phyloP scores from a whole-genome alignment of 495 filamentous ascomycete species.

The Hapsidospora chrysogenum region DNA sequence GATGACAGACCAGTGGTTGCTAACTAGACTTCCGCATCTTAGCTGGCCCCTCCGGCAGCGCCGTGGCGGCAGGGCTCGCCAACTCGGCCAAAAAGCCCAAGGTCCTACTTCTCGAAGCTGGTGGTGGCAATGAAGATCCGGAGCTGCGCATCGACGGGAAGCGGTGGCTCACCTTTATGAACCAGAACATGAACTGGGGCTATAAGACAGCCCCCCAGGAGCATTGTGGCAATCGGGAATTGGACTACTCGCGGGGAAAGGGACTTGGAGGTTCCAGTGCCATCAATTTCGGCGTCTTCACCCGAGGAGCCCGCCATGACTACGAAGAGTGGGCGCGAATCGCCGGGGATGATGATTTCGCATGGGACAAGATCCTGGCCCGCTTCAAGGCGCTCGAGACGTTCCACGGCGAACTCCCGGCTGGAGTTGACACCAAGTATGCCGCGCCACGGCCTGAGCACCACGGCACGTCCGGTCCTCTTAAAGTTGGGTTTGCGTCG shows the following conservation, averaged over 20 bases:
- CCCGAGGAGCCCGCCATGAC: conserved; percentile 38
- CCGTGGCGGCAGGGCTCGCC: no score
- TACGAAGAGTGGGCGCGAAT: conserved; percentile 36
- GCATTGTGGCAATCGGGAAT: conserved; percentile 27
- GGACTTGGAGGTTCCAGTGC: conserved; percentile 43
- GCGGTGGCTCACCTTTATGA: conserved; percentile 31
- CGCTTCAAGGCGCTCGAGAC: conserved; percentile 36
- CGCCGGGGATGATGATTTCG: conserved; percentile 25
- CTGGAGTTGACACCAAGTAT: conserved; percentile 16
- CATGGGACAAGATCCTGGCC: conserved; percentile 29
- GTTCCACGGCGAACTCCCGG: conserved; percentile 29
- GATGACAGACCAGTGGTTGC: no score
- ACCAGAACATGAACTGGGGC: conserved; percentile 36
- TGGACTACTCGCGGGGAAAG: conserved; percentile 41
- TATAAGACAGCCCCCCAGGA: conserved; percentile 42
- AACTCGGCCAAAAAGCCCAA: no score
- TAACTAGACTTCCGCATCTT: no score
- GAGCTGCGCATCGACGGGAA: conserved; percentile 31
- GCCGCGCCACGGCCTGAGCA: no score
- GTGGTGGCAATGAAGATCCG: conserved; percentile 28
- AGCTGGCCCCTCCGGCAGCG: no score
- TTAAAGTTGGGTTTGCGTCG: conserved; percentile 28
- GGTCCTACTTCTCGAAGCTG: conserved; percentile 44
- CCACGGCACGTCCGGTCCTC: conserved; percentile 28
- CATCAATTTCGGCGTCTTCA: conserved; percentile 48